Evolutionary conservation across 306 rosid species (phyloP).

Genomic region (Rubus parviflorus): DNA sequence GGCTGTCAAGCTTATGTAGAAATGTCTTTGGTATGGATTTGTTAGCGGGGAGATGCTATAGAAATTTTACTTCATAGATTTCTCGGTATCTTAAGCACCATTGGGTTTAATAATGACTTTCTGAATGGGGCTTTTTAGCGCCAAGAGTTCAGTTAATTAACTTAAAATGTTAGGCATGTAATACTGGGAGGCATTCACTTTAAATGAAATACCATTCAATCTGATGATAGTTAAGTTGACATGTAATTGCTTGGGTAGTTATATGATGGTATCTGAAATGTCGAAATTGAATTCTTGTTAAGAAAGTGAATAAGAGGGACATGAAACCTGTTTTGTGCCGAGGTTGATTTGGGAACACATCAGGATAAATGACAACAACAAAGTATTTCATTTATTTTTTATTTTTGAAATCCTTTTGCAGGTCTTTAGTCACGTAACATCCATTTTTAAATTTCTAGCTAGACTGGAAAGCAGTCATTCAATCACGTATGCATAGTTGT

Average conservation of each 20-base stretch:
- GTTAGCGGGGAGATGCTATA: background rate
- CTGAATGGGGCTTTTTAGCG: background rate
- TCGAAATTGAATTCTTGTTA: background rate
- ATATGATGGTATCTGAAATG: background rate
- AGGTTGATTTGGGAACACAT: slow-evolving; percentile 1
- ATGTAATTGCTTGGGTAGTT: background rate
- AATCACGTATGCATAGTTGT: background rate
- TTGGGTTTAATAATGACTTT: background rate
- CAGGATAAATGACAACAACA: background rate
- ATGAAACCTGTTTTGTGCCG: background rate
- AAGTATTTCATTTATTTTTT: background rate
- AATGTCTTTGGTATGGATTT: background rate
- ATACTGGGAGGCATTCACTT: background rate
- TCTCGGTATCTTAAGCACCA: background rate
- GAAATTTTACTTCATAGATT: slow-evolving; percentile 6
- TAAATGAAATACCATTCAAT: slow-evolving; percentile 16
- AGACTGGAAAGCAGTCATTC: background rate
- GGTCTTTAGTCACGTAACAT: background rate
- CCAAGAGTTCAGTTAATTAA: background rate
- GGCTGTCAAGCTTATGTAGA: slow-evolving; percentile 10
- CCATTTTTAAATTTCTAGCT: background rate
- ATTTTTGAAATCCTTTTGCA: background rate
- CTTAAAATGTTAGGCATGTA: slow-evolving; percentile 14
- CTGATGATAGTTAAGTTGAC: background rate
- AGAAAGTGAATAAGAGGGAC: slow-evolving; percentile 4